A percentile compares a stretch with the other conserved stretches of the same genome.
Evolutionary conservation across 2,329 filamentous ascomycete species (phyloP).

Genomic region (Colletotrichum theobromicola): DNA sequence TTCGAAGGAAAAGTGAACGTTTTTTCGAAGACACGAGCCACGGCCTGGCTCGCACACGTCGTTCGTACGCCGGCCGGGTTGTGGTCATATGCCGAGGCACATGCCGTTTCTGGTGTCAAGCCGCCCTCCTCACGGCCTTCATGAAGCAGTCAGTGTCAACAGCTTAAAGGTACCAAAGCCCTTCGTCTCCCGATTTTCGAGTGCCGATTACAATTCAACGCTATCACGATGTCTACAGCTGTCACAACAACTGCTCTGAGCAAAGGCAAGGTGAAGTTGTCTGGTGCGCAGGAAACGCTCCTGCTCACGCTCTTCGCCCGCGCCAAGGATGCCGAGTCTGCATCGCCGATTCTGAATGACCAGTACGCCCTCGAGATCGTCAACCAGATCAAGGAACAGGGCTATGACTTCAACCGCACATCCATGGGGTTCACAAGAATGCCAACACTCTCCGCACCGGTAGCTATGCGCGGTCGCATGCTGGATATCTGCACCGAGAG

Average conservation of each 20-base stretch:
- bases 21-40: background rate
- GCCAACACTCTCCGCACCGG: background rate
- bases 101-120: background rate
- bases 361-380: slow-evolving; percentile 14
- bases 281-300: slow-evolving; percentile 22
- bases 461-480: slow-evolving; percentile 12
- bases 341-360: slow-evolving; percentile 18
- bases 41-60: background rate
- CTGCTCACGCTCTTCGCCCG: slow-evolving; percentile 20
- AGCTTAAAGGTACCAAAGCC: background rate
- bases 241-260: background rate
- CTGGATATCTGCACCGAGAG: slow-evolving; percentile 28
- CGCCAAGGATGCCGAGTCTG: slow-evolving; percentile 13
- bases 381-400: background rate
- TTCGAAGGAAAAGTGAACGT: background rate
- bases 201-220: background rate
- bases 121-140: background rate
- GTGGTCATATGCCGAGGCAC: background rate
- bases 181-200: fast-evolving
- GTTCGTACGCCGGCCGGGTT: background rate
- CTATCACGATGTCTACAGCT: background rate
- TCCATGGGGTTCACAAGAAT: background rate
- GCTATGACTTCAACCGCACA: slow-evolving; percentile 13
- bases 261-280: slow-evolving; percentile 13
- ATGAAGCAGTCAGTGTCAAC: background rate